Conservation (phyloP, 257 asterid species). For the Capsicum rhomboideum region DNA sequence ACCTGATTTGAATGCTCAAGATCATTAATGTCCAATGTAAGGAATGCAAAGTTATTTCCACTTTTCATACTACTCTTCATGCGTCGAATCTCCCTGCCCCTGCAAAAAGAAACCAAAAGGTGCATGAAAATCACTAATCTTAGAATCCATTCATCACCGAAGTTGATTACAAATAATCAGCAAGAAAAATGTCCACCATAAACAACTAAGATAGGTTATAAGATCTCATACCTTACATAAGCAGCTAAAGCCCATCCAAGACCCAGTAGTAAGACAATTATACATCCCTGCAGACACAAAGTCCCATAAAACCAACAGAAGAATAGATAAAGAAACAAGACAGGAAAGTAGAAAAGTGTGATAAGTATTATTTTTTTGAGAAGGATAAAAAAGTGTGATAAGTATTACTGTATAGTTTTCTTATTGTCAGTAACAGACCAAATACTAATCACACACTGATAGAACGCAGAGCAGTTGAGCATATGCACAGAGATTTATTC, state of each 20-base stretch:
- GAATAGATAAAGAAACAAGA: background rate
- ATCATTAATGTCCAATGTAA: conserved; percentile 57
- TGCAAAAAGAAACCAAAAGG: conserved; percentile 24
- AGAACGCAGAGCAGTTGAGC: background rate
- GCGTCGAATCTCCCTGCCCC: conserved; percentile 77
- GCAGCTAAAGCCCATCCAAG: conserved; percentile 97
- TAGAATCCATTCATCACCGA: conserved; percentile 2
- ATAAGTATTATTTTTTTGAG: too few species aligned
- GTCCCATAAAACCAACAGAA: conserved; percentile 5
- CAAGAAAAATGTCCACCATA: background rate
- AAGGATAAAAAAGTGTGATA: background rate
- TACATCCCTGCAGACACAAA: conserved; percentile 57
- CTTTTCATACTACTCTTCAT: conserved; percentile 39
- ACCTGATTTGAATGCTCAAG: conserved; percentile 79
- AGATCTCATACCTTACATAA: conserved; percentile 59
- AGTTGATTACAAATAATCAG: background rate
- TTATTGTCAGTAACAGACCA: background rate
- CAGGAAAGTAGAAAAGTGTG: background rate
- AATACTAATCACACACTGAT: background rate
- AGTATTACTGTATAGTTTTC: background rate
- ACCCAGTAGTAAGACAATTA: conserved; percentile 73
- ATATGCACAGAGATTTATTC: background rate
- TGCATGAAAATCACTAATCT: conserved; percentile 1
- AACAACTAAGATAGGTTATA: background rate
- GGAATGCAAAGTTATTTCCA: conserved; percentile 79